These are phyloP conservation scores for Coffea humblotiana DNA, from an alignment of 305 asterid genomes.

Conservation along the genomic window DNA sequence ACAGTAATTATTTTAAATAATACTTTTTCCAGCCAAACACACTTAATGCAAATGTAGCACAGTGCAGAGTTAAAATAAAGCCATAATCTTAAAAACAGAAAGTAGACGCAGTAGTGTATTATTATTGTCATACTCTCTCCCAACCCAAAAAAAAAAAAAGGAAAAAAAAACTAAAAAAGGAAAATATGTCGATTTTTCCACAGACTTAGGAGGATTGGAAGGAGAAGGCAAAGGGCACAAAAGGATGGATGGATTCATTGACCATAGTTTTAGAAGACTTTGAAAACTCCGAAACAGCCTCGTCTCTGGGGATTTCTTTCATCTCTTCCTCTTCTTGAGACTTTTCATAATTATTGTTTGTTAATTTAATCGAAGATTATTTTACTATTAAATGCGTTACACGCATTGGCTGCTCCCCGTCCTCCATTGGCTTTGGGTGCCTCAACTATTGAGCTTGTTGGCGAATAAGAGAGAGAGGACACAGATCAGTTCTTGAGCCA, in stretches of 20 bases:
- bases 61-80: neutral
- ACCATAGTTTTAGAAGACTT: conserved; percentile 21
- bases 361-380: conserved; percentile 21
- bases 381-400: conserved; percentile 32
- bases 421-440: conserved; percentile 26
- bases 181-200: conserved; percentile 23
- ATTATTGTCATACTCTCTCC: neutral
- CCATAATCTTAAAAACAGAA: neutral
- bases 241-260: conserved; percentile 23
- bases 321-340: neutral
- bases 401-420: conserved; percentile 40
- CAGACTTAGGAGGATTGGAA: conserved; percentile 17
- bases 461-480: conserved; percentile 17
- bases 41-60: neutral
- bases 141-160: neutral
- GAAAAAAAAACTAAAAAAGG: neutral
- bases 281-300: conserved; percentile 47
- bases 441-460: conserved; percentile 17
- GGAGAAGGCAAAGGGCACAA: conserved; percentile 17
- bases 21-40: too few relatives aligned
- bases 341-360: neutral
- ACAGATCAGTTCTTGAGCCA: conserved; percentile 40
- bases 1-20: too few relatives aligned
- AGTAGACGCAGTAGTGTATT: neutral
- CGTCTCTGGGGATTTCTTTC: conserved; percentile 18